Evolutionary conservation across 768 basidiomycete genomes (phyloP), one percentile per base, ranked within the genome.

Genomic region (Naganishia onofrii): DNA sequence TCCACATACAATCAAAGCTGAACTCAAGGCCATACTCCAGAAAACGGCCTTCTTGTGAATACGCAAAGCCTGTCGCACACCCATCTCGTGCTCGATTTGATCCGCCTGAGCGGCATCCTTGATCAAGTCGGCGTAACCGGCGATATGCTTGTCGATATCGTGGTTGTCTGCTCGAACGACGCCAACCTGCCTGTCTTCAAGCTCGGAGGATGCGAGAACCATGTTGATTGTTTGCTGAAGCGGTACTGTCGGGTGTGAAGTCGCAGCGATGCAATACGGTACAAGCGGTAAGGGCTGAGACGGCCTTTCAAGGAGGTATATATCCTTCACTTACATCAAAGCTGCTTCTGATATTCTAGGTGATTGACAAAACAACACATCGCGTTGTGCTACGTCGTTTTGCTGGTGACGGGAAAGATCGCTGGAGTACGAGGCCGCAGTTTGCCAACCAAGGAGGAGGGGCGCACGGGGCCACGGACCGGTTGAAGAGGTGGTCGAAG

Each of bases 31-130:
- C 67, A 70, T 70, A 56, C 60, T 74, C 78, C 79, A 82, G 32
- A 77, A 73, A 17, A 80, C 72, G 7, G 79, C 79, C 65, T 76
- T 76, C 23, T 75, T 76, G 72, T 81, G 77, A 8, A 57, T 70
- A 19, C 56, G 34, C 63, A 81, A 70, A 5, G 79, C 81, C 51
- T 81, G 69, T 15, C 53, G 29, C 28, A 80, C 65, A 42, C 75
- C 72, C 71, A 77, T 74, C 6, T 71, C 55, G 57, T 79, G 76
- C 66, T 82, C 80, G 1, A 66, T 72, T 5, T 69, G 73, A 67
- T 78, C 78, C 4, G 76, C 76, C 26, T 74, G 73, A 38, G 73
- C 75, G 21, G 80, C 81, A 23, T 81, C 76, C 28, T 75, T 71
- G 72, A 78, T 72, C 70, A 79, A 57, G 23, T 78, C 60, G 38